Base-by-base conservation (phyloP, 805 yeast species). In the Candida jianshihensis region DNA sequence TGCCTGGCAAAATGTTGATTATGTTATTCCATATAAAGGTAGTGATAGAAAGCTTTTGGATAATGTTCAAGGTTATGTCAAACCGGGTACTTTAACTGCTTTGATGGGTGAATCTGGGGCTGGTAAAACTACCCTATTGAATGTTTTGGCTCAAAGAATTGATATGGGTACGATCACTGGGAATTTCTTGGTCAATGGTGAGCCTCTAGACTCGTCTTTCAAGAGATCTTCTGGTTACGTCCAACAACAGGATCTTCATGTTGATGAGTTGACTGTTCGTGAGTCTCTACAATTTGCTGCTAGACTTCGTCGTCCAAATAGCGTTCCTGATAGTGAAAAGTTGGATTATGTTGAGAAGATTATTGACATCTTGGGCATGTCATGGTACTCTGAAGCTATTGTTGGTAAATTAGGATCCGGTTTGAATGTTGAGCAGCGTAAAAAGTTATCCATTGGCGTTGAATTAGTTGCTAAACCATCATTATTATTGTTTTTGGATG, bases 81-180 rank as follows among this genome's bases (percentile, higher is more conserved):
- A 78, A 51, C 86, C 87, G 5, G 86, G 86, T 40, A 78, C 84
- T 31, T 60, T 81, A 49, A 81, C 87, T 34, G 88, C 88, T 6
- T 59, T 75, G 31, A 73, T 75, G 80, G 82, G 83, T 41, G 75
- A 78, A 15, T 76, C 84, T 18, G 85, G 85, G 59, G 85, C 86
- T 40, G 86, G 86, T 65, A 78, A 78, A 49, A 79, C 86, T 17
- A 78, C 85, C 8, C 60, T 78, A 38, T 62, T 78, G 49, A 79
- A 78, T 59, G 75, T 77, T 53, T 65, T 79, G 11, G 47, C 78
- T 30, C 73, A 70, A 46, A 61, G 81, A 55, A 64, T 69, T 41
- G 68, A 71, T 27, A 63, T 64, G 57, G 82, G 82, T 56, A 71
- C 70, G 24, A 64, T 29, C 24, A 29, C 31, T 18, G 31, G 31